Evolutionary conservation across 352 stramenopile genomes (phyloP).

Genomic region (Globisporangium sylvaticum): DNA sequence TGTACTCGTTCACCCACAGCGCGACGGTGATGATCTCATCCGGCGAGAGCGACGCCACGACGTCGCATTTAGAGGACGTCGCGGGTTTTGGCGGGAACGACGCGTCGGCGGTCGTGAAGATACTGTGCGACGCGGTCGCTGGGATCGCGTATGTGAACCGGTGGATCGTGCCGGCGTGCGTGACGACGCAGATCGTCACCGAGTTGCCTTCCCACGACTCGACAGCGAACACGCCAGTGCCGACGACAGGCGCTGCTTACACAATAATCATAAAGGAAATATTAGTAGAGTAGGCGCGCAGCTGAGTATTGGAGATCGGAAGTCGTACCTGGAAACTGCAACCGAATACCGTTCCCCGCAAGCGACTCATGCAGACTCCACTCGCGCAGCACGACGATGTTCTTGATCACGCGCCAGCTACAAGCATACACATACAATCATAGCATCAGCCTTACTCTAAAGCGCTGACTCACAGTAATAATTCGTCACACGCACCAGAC

Average conservation of each 20-base stretch:
- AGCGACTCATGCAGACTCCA: conserved; percentile 67
- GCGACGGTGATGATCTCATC: conserved; percentile 63
- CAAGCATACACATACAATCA: conserved; percentile 1
- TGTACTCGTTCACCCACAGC: conserved; percentile 77
- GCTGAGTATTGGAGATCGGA: not conserved
- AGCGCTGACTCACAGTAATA: too few species aligned
- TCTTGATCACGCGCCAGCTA: conserved; percentile 71
- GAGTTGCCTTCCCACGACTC: conserved; percentile 58
- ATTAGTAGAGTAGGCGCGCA: not conserved
- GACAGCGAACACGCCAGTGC: conserved; percentile 49
- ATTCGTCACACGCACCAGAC: conserved; percentile 55
- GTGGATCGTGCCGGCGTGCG: conserved; percentile 64
- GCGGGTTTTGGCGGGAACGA: conserved; percentile 40
- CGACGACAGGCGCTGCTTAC: conserved; percentile 38
- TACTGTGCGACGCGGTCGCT: conserved; percentile 26
- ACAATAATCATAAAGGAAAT: not conserved
- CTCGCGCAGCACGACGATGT: conserved; percentile 67
- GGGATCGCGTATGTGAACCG: conserved; percentile 57
- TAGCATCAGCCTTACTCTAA: too few species aligned
- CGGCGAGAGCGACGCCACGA: conserved; percentile 38
- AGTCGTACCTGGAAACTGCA: conserved; percentile 47
- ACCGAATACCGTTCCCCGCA: conserved; percentile 42
- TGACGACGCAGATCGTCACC: conserved; percentile 62
- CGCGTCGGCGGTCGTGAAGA: conserved; percentile 50
- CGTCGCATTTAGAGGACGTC: conserved; percentile 33